Conservation (phyloP, 2,329 filamentous ascomycete genomes). For the Pseudogymnoascus sp. region DNA sequence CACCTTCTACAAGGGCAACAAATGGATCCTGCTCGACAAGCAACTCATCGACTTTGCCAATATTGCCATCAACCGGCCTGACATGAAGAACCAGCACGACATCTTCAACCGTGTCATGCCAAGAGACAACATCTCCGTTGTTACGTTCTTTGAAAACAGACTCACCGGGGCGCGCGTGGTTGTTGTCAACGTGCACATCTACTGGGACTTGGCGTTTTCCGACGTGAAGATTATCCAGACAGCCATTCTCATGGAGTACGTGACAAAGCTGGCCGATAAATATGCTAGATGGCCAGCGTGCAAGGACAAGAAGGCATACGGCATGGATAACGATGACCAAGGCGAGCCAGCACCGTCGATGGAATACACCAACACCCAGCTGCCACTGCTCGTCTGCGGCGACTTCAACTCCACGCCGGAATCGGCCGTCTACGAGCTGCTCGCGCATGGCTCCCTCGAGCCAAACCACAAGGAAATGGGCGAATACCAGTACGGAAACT, state of each 20-base stretch:
- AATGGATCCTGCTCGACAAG: conserved; percentile 90
- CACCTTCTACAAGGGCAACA: conserved; percentile 92
- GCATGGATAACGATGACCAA: conserved; percentile 40
- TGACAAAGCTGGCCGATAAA: conserved; percentile 77
- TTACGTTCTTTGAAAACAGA: conserved; percentile 88
- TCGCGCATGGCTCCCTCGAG: conserved; percentile 70
- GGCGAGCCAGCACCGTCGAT: conserved; percentile 69
- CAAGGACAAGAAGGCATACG: conserved; percentile 53
- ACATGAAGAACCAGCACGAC: conserved; percentile 95
- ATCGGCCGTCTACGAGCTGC: conserved; percentile 85
- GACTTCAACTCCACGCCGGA: conserved; percentile 90
- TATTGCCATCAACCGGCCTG: conserved; percentile 85
- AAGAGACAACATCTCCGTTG: conserved; percentile 90
- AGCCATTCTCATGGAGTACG: conserved; percentile 86
- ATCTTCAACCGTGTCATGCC: conserved; percentile 99
- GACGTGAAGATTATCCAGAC: conserved; percentile 97
- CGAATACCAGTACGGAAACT: conserved; percentile 76
- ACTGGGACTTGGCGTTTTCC: conserved; percentile 83
- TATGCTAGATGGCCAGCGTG: conserved; percentile 73
- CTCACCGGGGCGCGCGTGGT: conserved; percentile 85
- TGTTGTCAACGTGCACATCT: conserved; percentile 87
- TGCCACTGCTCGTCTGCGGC: conserved; percentile 84
- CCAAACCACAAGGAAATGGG: conserved; percentile 75
- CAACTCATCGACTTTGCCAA: conserved; percentile 87
- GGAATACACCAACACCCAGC: conserved; percentile 81